A percentile compares a stretch with the other conserved stretches of the same genome.
Conservation (phyloP, 495 filamentous ascomycete genomes). For the Aspergillus biplanus region DNA sequence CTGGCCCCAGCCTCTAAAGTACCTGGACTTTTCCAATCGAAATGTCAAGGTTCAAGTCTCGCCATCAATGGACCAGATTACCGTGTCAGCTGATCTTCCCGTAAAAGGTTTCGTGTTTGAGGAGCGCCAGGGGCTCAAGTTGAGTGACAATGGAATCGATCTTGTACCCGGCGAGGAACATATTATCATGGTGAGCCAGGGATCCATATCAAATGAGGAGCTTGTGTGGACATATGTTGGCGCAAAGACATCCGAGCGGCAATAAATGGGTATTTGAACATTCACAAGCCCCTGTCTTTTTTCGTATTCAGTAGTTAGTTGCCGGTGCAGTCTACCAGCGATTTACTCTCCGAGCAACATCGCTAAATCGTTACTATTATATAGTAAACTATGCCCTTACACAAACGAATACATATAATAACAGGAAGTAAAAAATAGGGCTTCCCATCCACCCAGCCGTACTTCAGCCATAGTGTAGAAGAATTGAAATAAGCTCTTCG, state of each 20-base stretch:
- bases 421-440: not conserved
- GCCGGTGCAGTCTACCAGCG: too few relatives aligned
- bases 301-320: not conserved
- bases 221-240: constrained; percentile 7
- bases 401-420: not conserved
- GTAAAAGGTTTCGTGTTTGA: constrained; percentile 20
- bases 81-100: constrained; percentile 5
- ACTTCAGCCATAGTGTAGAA: too few relatives aligned
- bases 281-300: not conserved
- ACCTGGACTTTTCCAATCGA: constrained; percentile 11
- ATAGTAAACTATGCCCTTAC: not conserved
- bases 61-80: constrained; percentile 2
- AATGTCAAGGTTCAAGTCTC: constrained; percentile 3
- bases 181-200: not conserved
- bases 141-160: constrained; percentile 19
- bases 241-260: not conserved
- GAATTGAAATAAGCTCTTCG: too few relatives aligned
- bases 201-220: not conserved
- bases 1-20: constrained; percentile 22
- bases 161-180: constrained; percentile 16
- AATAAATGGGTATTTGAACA: not conserved
- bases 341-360: not conserved
- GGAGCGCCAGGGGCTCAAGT: constrained; percentile 12
- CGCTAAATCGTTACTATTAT: not conserved
- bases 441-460: not conserved